Conservation (phyloP, 768 basidiomycete species). For the Macrolepiota albuminosa region DNA sequence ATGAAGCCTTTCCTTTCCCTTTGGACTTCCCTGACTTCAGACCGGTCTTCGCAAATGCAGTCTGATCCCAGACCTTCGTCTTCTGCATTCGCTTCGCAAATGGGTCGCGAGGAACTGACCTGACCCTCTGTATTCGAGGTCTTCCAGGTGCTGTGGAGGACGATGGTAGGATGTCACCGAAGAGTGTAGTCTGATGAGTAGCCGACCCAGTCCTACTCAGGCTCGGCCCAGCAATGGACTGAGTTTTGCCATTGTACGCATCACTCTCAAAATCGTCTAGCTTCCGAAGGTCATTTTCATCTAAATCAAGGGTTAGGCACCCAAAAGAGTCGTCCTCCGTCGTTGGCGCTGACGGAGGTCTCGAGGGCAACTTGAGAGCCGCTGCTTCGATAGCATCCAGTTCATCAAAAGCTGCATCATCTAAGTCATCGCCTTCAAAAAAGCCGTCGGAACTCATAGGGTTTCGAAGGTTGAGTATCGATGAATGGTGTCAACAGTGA, state of each 20-base stretch:
- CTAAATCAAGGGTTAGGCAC: constrained; percentile 53
- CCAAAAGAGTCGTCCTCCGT: constrained; percentile 39
- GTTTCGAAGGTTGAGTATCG: not conserved
- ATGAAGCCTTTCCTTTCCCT: constrained; percentile 40
- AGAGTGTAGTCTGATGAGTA: constrained; percentile 62
- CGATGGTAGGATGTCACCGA: constrained; percentile 49
- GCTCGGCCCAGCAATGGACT: constrained; percentile 40
- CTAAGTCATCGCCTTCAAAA: constrained; percentile 61
- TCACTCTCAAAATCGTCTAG: constrained; percentile 52
- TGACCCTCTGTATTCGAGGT: constrained; percentile 34
- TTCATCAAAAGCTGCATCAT: constrained; percentile 53
- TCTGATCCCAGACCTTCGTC: constrained; percentile 89
- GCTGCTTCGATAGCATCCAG: constrained; percentile 71
- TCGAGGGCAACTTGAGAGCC: constrained; percentile 18
- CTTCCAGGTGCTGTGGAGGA: constrained; percentile 27
- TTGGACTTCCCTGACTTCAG: constrained; percentile 50
- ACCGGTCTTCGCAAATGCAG: constrained; percentile 80
- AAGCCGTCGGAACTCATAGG: constrained; percentile 76
- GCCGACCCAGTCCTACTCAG: constrained; percentile 32
- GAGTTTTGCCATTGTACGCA: constrained; percentile 35
- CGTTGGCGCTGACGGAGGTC: constrained; percentile 6
- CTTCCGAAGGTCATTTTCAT: constrained; percentile 48
- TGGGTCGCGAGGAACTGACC: constrained; percentile 35
- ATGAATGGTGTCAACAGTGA: not conserved
- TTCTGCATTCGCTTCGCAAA: constrained; percentile 58